Base-by-base conservation (phyloP, 441 rosid genomes). In the Viola pubescens region DNA sequence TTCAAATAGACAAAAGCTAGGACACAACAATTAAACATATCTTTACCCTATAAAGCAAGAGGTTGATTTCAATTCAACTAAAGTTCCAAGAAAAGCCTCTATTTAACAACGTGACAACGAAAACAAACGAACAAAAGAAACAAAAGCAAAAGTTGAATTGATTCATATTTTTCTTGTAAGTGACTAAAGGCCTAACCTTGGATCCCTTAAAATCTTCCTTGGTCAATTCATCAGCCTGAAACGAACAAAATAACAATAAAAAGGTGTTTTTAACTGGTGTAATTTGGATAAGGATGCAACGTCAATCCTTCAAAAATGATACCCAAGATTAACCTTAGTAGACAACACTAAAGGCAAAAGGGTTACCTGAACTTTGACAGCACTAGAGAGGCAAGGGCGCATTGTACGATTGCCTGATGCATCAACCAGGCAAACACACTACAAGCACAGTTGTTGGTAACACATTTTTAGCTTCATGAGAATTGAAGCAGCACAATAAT, bases 351-450 rank as follows among this genome's bases (percentile, higher is more conserved):
- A 39, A 55, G 6, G 65, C 13, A 65, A 6, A 37, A 48, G 45
- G 6, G 58, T 5, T 64, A 86, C 98, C 97, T 87, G 90, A 81
- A 91, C 77, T 82, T 86, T 88, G 56, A 89, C 98, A 26, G 94
- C 98, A 71, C 65, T 82, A 7, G 94, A 75, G 48, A 92, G 87
- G 75, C 91, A 87, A 37, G 97, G 97, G 14, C 97, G 81, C 98
- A 92, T 85, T 48, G 98, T 92, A 44, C 98, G 88, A 74, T 85
- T 92, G 56, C 94, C 94, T 19, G 68, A 70, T 56, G 63, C 91
- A 81, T 92, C 97, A 59, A 91, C 94, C 70, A 89, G 75, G 77
- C 98, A 91, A 71, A 89, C 90, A 41, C 98, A 91, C 98, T 91
- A 77, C 57, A 34, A 51, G 9, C 58, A 76, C 37, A 74, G 34